phyloP scores from a whole-genome alignment of 257 asterid species.

The Knoxia roxburghii region DNA sequence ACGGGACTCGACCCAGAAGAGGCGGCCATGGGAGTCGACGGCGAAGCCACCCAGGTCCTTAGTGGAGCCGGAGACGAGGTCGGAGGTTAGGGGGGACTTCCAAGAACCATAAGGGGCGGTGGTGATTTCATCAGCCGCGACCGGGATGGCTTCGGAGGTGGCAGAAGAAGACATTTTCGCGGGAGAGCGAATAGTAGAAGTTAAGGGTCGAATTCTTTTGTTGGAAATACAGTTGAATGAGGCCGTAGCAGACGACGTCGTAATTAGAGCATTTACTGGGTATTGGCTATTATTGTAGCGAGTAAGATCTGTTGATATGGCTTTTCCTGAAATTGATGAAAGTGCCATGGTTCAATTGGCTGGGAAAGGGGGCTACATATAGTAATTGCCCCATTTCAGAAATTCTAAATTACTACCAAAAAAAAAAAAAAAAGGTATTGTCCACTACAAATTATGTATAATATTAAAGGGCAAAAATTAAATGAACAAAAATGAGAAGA shows the following conservation, averaged over 20 bases:
- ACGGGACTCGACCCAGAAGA: conserved; percentile 79
- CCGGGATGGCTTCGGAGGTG: not conserved
- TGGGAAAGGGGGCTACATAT: too few relatives aligned
- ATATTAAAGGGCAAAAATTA: too few relatives aligned
- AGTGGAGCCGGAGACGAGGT: conserved; percentile 69
- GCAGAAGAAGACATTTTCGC: not conserved
- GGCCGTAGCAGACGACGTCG: not conserved
- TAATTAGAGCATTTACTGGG: conserved; percentile 1
- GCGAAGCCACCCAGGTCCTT: conserved; percentile 71
- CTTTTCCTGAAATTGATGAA: not conserved
- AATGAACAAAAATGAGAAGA: too few relatives aligned
- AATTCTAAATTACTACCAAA: too few relatives aligned
- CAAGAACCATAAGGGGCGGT: conserved; percentile 85
- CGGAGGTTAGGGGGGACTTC: conserved; percentile 95
- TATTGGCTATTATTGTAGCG: not conserved
- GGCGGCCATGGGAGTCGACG: conserved; percentile 54
- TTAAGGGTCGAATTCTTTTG: not conserved
- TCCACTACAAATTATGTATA: too few relatives aligned
- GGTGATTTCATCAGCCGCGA: conserved; percentile 21
- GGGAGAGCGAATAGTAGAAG: not conserved
- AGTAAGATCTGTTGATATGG: not conserved
- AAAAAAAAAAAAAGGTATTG: too few relatives aligned
- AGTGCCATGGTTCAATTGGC: conserved; percentile 7
- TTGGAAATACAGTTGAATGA: not conserved
- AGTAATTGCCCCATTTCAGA: too few relatives aligned